Base-by-base conservation (phyloP, 345 rosid genomes). In the Salix koriyanagi region DNA sequence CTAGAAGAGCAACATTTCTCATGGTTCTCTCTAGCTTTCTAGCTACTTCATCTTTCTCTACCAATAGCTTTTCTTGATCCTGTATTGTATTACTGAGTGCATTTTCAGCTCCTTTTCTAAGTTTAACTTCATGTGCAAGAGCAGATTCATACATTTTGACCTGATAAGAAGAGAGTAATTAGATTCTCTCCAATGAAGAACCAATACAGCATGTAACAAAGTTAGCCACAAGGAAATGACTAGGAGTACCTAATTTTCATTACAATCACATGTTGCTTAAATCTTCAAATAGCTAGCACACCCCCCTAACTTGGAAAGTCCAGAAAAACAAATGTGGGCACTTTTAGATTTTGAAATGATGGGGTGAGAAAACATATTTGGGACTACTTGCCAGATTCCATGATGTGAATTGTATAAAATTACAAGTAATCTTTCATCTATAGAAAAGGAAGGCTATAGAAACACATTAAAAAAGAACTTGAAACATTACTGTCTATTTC, bases 1-100 rank as follows among this genome's bases (percentile, higher is more conserved):
- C 90, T 65, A 90, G 83, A 67, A 91, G 78, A 72, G 91, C 86
- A 71, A 90, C 82, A 62, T 76, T 84, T 81, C 85, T 84, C 87
- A 85, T 84, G 70, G 91, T 87, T 83, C 74, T 86, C 71, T 88
- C 84, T 37, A 89, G 77, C 81, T 87, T 88, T 77, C 82, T 81
- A 62, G 46, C 73, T 50, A 83, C 15, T 74, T 84, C 80, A 67
- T 79, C 88, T 84, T 86, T 90, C 84, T 86, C 88, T 73, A 82
- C 77, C 50, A 85, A 73, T 65, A 86, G 79, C 77, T 86, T 86
- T 72, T 82, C 85, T 80, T 79, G 88, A 67, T 85, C 86, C 75
- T 70, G 69, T 48, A 81, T 19, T 30, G 68, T 78, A 62, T 79
- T 72, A 73, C 56, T 79, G 37, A 86, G 82, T 60, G 77, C 84